These are phyloP conservation scores for Podila clonocystis DNA, from an alignment of 192 early-diverging fungal species.

Conservation along the genomic window DNA sequence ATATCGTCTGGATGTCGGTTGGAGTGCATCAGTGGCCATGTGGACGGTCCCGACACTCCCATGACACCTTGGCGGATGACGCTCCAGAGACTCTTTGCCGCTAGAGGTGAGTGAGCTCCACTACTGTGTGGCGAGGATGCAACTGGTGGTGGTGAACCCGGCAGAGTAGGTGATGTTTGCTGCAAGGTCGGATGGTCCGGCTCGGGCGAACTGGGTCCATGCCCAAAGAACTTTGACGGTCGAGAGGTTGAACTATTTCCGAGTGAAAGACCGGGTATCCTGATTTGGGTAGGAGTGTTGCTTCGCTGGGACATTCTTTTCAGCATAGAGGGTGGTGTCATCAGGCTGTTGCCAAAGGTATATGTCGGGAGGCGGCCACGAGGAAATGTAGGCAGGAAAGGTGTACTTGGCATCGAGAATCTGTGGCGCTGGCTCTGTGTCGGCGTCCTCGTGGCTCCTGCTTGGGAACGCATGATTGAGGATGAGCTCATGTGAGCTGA, in stretches of 20 bases:
- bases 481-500: neutral
- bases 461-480: slow-evolving; percentile 3
- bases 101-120: slow-evolving; percentile 21
- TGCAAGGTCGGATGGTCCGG: slow-evolving; percentile 8
- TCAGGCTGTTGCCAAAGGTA: slow-evolving; percentile 24
- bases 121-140: neutral
- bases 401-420: slow-evolving; percentile 30
- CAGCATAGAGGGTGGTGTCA: slow-evolving; percentile 43
- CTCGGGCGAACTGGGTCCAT: slow-evolving; percentile 18
- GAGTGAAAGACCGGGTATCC: slow-evolving; percentile 14
- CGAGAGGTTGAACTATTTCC: slow-evolving; percentile 13
- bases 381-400: slow-evolving; percentile 32
- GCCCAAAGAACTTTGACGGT: slow-evolving; percentile 28
- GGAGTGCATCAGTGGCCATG: slow-evolving; percentile 25
- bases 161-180: slow-evolving; percentile 9
- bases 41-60: slow-evolving; percentile 38
- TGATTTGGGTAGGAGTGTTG: slow-evolving; percentile 24
- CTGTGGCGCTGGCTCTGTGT: slow-evolving; percentile 18
- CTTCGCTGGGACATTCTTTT: slow-evolving; percentile 30
- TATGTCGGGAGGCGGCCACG: slow-evolving; percentile 33
- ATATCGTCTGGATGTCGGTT: slow-evolving; percentile 11
- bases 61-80: slow-evolving; percentile 42
- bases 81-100: slow-evolving; percentile 30
- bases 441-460: slow-evolving; percentile 6
- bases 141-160: neutral